A percentile compares a stretch with the other conserved stretches of the same genome.
phyloP scores from a whole-genome alignment of 2,329 filamentous ascomycete genomes.

The Aspergillus sp. region DNA sequence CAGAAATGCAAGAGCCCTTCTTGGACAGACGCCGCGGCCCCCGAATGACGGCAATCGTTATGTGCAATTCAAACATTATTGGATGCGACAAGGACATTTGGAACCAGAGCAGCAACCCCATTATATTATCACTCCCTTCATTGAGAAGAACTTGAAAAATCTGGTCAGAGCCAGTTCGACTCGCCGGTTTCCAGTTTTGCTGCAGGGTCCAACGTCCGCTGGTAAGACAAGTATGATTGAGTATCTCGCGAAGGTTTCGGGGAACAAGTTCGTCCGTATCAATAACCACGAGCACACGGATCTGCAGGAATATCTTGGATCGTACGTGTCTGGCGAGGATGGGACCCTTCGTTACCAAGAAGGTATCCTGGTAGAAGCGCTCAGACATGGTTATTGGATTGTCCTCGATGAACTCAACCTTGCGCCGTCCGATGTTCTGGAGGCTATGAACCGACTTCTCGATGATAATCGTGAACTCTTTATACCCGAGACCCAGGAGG shows the following conservation, averaged over 20 bases:
- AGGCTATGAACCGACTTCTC: slow-evolving; percentile 88
- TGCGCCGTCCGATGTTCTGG: slow-evolving; percentile 91
- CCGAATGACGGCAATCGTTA: slow-evolving; percentile 71
- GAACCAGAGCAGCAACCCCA: slow-evolving; percentile 66
- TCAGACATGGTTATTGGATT: slow-evolving; percentile 93
- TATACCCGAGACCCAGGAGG: slow-evolving; percentile 92
- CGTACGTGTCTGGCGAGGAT: slow-evolving; percentile 78
- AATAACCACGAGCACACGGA: slow-evolving; percentile 99
- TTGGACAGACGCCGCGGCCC: slow-evolving; percentile 69
- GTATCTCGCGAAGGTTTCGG: slow-evolving; percentile 91
- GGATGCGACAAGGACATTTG: slow-evolving; percentile 71
- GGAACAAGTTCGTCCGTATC: slow-evolving; percentile 95
- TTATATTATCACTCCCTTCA: slow-evolving; percentile 95
- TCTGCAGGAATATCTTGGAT: slow-evolving; percentile 93
- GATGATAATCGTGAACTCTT: slow-evolving; percentile 95
- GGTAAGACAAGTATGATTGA: slow-evolving; percentile 99
- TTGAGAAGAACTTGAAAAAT: slow-evolving; percentile 90
- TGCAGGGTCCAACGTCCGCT: slow-evolving; percentile 93
- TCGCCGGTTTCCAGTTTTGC: slow-evolving; percentile 80
- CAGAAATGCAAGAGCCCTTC: slow-evolving; percentile 62
- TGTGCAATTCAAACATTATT: slow-evolving; percentile 82
- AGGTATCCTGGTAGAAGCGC: slow-evolving; percentile 83
- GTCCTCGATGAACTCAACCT: slow-evolving; percentile 96
- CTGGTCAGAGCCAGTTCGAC: slow-evolving; percentile 90
- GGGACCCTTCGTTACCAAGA: slow-evolving; percentile 88